Conservation (phyloP, 495 filamentous ascomycete species). For the Podospora tetraspora region DNA sequence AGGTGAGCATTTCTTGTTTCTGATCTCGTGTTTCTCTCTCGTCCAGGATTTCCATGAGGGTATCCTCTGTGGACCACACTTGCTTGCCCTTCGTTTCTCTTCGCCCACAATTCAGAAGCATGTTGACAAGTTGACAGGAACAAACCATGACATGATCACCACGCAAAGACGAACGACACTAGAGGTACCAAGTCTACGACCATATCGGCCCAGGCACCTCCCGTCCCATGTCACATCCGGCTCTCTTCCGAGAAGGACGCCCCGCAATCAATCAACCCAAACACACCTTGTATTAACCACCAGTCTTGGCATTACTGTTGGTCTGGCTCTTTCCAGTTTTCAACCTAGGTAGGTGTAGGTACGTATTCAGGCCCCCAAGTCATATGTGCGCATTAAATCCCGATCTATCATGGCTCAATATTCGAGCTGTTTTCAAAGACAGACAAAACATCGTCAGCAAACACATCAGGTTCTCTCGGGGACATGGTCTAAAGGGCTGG, state of each 20-base stretch:
- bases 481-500: neutral
- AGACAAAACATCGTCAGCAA: neutral
- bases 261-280: constrained; percentile 4
- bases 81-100: no score
- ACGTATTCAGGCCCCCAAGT: neutral
- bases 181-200: neutral
- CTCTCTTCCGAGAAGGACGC: neutral
- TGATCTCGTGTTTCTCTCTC: neutral
- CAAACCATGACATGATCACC: neutral
- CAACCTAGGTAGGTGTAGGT: no score
- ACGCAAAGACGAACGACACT: neutral
- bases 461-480: neutral
- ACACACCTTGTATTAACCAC: constrained; percentile 11
- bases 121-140: neutral
- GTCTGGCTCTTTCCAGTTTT: neutral
- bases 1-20: neutral
- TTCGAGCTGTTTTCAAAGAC: neutral
- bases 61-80: no score
- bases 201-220: neutral
- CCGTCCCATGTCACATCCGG: neutral
- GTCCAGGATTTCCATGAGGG: neutral
- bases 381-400: neutral
- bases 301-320: neutral
- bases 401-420: no score
- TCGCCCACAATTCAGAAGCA: no score